A percentile compares a stretch with the other conserved stretches of the same genome.
These are phyloP conservation scores for Pleomassaria siparia DNA, from an alignment of 2,329 filamentous ascomycete species.

Conservation along the genomic window DNA sequence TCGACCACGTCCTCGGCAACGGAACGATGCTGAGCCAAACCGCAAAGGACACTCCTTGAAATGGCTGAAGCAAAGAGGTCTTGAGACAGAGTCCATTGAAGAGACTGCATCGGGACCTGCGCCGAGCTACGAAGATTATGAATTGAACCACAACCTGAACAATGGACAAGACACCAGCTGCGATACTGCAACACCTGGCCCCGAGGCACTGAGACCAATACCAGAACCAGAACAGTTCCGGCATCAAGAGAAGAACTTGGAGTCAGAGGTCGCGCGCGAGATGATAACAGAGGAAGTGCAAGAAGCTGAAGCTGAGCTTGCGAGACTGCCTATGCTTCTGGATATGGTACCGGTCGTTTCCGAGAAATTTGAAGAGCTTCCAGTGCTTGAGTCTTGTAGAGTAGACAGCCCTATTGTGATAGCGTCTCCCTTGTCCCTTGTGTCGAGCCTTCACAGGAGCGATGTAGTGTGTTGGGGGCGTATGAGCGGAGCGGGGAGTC, in stretches of 20 bases:
- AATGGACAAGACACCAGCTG: neutral
- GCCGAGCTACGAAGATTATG: neutral
- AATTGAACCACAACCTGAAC: neutral
- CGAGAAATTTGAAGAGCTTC: neutral
- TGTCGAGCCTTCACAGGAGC: slow-evolving; percentile 13
- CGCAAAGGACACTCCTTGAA: neutral
- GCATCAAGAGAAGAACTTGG: neutral
- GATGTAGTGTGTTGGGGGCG: neutral
- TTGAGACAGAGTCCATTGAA: neutral
- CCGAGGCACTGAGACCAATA: neutral
- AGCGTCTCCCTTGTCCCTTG: slow-evolving; percentile 7
- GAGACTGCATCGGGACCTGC: neutral
- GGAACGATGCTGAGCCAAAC: neutral
- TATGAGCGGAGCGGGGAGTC: neutral
- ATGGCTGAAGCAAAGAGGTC: neutral
- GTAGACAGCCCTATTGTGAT: neutral
- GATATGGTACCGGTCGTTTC: slow-evolving; percentile 5
- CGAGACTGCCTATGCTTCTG: slow-evolving; percentile 3
- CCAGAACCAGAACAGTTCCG: neutral
- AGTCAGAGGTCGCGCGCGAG: too few species aligned
- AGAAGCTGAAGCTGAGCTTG: neutral
- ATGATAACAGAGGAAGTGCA: neutral
- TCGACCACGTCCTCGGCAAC: slow-evolving; percentile 1
- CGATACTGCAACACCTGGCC: neutral
- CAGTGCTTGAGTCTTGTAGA: neutral